A percentile compares a stretch with the other conserved stretches of the same genome.
Conservation (phyloP, 1,284 basidiomycete species). For the Ustilago xerochloae region DNA sequence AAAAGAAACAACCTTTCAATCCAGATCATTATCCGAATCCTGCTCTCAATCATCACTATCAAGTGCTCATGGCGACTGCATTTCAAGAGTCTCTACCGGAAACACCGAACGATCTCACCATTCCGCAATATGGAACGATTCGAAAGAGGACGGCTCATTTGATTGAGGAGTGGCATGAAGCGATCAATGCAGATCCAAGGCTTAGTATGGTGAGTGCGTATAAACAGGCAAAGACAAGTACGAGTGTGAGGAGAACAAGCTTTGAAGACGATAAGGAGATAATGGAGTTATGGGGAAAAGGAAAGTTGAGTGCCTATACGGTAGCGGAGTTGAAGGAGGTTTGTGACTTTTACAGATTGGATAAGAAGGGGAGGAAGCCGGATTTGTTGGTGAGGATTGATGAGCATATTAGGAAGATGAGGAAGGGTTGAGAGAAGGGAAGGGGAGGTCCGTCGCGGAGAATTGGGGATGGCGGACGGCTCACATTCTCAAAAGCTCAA, state of each 20-base stretch:
- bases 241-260: constrained; percentile 26
- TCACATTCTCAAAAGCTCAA: too few species aligned
- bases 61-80: constrained; percentile 87
- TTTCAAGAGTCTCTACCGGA: constrained; percentile 77
- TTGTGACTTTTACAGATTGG: constrained; percentile 54
- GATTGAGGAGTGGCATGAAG: constrained; percentile 80
- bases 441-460: too few species aligned
- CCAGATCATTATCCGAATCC: constrained; percentile 94
- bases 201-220: constrained; percentile 9
- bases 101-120: constrained; percentile 79
- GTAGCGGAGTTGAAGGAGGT: constrained; percentile 54
- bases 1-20: constrained; percentile 81
- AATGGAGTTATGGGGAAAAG: constrained; percentile 28
- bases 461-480: too few species aligned
- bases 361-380: constrained; percentile 58
- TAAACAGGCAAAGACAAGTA: constrained; percentile 25
- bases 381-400: constrained; percentile 55
- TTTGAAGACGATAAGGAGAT: constrained; percentile 52
- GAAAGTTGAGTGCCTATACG: constrained; percentile 49
- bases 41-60: constrained; percentile 84
- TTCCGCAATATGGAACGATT: constrained; percentile 81
- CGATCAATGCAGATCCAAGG: constrained; percentile 74
- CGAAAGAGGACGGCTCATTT: constrained; percentile 81
- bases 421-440: constrained; percentile 1
- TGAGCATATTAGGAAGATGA: constrained; percentile 38